Conservation (phyloP, 805 yeast species). For the Saccharomycopsis babjevae region DNA sequence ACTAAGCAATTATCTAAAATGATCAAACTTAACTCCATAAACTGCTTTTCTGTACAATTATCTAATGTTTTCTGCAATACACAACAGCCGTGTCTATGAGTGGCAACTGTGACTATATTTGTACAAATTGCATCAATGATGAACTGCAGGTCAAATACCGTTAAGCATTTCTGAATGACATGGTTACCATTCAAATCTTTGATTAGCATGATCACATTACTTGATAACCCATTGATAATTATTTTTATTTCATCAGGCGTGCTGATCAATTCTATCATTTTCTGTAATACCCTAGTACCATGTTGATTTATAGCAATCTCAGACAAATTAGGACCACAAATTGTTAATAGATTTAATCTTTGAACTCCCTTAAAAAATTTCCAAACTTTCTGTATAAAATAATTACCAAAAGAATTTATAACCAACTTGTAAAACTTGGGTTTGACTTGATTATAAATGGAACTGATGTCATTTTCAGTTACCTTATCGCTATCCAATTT, state of each 20-base stretch:
- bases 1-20: slow-evolving; percentile 44
- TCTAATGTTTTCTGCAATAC: slow-evolving; percentile 66
- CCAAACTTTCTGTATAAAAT: slow-evolving; percentile 63
- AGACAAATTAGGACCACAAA: slow-evolving; percentile 26
- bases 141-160: slow-evolving; percentile 54
- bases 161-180: slow-evolving; percentile 69
- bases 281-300: slow-evolving; percentile 77
- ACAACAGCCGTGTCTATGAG: slow-evolving; percentile 82
- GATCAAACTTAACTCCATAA: slow-evolving; percentile 43
- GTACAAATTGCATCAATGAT: slow-evolving; percentile 60
- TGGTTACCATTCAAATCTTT: slow-evolving; percentile 78
- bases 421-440: slow-evolving; percentile 55
- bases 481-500: slow-evolving; percentile 31
- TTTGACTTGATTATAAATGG: slow-evolving; percentile 50
- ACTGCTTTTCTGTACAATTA: slow-evolving; percentile 48
- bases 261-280: slow-evolving; percentile 55
- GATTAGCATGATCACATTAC: slow-evolving; percentile 57
- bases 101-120: slow-evolving; percentile 54
- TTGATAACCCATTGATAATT: slow-evolving; percentile 32
- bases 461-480: slow-evolving; percentile 41
- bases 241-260: slow-evolving; percentile 46
- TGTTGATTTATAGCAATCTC: slow-evolving; percentile 67
- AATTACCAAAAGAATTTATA: slow-evolving; percentile 76
- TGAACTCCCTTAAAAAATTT: slow-evolving; percentile 46
- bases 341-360: slow-evolving; percentile 44